A percentile compares a stretch with the other conserved stretches of the same genome.
Conservation (phyloP, 805 yeast species). For the Wickerhamomyces sydowiorum region DNA sequence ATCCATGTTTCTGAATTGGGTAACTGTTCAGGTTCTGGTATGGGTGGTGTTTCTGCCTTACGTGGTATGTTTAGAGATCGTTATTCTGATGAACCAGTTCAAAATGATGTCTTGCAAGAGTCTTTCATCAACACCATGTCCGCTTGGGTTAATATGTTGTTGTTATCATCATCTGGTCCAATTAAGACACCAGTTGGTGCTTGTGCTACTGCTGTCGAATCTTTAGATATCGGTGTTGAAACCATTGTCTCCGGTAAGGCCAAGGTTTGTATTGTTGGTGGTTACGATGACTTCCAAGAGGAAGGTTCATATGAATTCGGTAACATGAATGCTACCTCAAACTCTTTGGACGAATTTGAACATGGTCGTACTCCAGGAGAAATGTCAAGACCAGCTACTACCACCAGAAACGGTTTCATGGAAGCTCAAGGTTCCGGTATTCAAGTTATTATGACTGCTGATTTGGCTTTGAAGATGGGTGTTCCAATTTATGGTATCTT, state of each 20-base stretch:
- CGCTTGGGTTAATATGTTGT: conserved; percentile 99
- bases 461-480: conserved; percentile 94
- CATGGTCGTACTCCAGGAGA: conserved; percentile 98
- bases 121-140: conserved; percentile 98
- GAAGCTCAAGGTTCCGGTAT: conserved; percentile 99
- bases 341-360: conserved; percentile 78
- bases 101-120: conserved; percentile 95
- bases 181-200: conserved; percentile 99
- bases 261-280: conserved; percentile 95
- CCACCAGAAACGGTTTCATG: conserved; percentile 97
- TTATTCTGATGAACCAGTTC: conserved; percentile 88
- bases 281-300: conserved; percentile 99
- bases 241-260: conserved; percentile 92
- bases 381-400: conserved; percentile 98
- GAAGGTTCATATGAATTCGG: conserved; percentile 98
- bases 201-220: conserved; percentile 98
- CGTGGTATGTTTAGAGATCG: conserved; percentile 98
- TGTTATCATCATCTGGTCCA: conserved; percentile 96
- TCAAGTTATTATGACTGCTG: conserved; percentile 93
- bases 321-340: conserved; percentile 98
- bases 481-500: conserved; percentile 96
- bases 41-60: conserved; percentile 98
- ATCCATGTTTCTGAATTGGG: conserved; percentile 98
- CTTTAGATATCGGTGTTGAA: conserved; percentile 94
- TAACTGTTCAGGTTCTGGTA: conserved; percentile 99